Evolutionary conservation across 2,329 filamentous ascomycete species (phyloP), one percentile per base, ranked within the genome.

Genomic region (Fusarium sp.): DNA sequence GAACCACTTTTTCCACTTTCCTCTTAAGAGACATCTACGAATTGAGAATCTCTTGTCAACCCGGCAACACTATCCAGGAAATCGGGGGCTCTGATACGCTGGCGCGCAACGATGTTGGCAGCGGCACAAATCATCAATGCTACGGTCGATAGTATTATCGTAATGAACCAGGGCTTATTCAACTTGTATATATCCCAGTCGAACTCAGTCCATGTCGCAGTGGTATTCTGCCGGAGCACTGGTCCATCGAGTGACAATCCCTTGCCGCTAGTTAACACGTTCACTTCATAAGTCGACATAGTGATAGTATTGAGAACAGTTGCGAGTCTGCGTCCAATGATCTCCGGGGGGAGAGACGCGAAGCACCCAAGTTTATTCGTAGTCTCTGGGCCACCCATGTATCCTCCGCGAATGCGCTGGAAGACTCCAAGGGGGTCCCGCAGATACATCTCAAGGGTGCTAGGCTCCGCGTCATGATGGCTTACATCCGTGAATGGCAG

Each of bases 91-190:
- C 3, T 62, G 28, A 61, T 62, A 0, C 22, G 12, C 0, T 62
- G 57, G 0, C 57, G 33, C 0, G 54, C 0, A 0, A 41, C 10
- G 13, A 53, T 9, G 2, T 65, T 53, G 18, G 15, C 14, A 45
- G 20, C 0, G 1, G 45, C 28, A 2, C 57, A 62, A 7, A 51
- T 28, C 0, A 64, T 4, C 11, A 61, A 11, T 28, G 44, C 5
- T 4, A 6, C 3, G 0, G 36, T 38, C 1, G 26, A 28, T 2
- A 61, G 0, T 1, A 35, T 22, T 0, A 45, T 39, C 6, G 14
- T 39, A 1, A 3, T 0, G 3, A 33, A 65, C 61, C 56, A 53
- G 0, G 31, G 18, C 7, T 5, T 38, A 7, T 39, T 1, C 6
- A 62, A 8, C 18, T 18, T 2, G 3, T 62, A 65, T 2, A 28